These are phyloP conservation scores for Dissophora globulifera DNA, from an alignment of 192 early-diverging fungal species.

Conservation along the genomic window DNA sequence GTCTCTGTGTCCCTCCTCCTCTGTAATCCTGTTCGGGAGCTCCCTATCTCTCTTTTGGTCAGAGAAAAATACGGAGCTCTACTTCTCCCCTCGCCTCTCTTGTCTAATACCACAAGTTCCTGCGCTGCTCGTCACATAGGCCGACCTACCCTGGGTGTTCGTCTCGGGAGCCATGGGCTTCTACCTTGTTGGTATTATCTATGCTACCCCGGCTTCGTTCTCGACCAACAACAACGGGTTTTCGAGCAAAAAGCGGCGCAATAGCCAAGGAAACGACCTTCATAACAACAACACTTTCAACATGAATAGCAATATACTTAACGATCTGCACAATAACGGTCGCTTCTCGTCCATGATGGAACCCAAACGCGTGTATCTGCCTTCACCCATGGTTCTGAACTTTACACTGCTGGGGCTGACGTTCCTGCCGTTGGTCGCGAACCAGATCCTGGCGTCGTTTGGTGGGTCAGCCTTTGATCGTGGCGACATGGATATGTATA, in stretches of 20 bases:
- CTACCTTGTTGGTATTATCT: constrained; percentile 54
- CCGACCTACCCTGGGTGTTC: constrained; percentile 50
- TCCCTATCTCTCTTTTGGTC: neutral
- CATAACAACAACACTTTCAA: neutral
- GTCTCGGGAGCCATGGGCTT: constrained; percentile 51
- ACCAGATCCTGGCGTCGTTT: constrained; percentile 50
- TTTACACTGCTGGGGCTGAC: constrained; percentile 38
- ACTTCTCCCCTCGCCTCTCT: neutral
- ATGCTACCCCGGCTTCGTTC: constrained; percentile 47
- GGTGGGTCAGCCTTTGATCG: constrained; percentile 36
- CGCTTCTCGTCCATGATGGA: constrained; percentile 53
- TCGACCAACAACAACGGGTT: constrained; percentile 49
- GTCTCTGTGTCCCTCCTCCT: neutral
- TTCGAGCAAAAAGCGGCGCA: constrained; percentile 35
- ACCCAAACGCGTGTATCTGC: constrained; percentile 45
- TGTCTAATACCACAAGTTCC: too few species aligned
- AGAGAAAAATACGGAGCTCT: too few species aligned
- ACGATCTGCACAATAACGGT: constrained; percentile 21
- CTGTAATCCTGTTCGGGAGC: neutral
- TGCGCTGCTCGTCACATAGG: too few species aligned
- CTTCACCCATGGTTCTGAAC: constrained; percentile 43
- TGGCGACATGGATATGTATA: constrained; percentile 34
- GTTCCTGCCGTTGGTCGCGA: constrained; percentile 30
- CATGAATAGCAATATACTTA: neutral
- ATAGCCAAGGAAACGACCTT: constrained; percentile 21